A percentile compares a stretch with the other conserved stretches of the same genome.
Evolutionary conservation across 164 flowering plant genomes (phyloP).

Genomic region (Piper betle): DNA sequence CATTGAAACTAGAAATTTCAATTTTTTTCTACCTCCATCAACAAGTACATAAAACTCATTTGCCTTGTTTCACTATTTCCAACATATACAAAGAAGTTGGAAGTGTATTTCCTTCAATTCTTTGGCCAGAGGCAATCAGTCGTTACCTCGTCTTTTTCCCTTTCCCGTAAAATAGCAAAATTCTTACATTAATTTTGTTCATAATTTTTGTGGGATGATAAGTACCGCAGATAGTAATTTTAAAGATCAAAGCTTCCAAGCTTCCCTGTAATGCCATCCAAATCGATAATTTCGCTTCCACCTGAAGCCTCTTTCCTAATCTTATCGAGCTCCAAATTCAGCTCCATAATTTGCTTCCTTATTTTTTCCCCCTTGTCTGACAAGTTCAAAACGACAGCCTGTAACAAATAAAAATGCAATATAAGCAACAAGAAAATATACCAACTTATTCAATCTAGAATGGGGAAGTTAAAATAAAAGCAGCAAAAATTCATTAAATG

Average conservation of each 20-base stretch:
- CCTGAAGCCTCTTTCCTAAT: constrained; percentile 16
- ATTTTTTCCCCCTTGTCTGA: constrained; percentile 68
- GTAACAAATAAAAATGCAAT: constrained; percentile 6
- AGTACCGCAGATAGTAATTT: constrained; percentile 2
- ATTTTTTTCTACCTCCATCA: too few species aligned
- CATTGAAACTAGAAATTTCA: too few species aligned
- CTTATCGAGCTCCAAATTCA: constrained; percentile 41
- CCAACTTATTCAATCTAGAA: background rate
- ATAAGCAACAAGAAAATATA: constrained; percentile 1
- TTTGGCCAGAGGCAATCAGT: background rate
- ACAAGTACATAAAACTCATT: too few species aligned
- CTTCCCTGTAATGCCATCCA: constrained; percentile 14
- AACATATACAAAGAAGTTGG: too few species aligned
- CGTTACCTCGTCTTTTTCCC: background rate
- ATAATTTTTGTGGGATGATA: too few species aligned
- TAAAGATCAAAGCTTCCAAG: constrained; percentile 16
- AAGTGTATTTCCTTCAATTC: too few species aligned
- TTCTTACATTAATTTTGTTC: background rate
- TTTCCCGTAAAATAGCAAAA: too few species aligned
- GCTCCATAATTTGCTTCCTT: constrained; percentile 41
- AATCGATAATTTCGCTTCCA: background rate
- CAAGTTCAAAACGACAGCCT: constrained; percentile 47
- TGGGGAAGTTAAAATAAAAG: background rate
- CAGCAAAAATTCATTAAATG: background rate
- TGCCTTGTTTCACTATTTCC: too few species aligned